phyloP scores from a whole-genome alignment of 208 protist genomes.

The Phytomonas sp. region DNA sequence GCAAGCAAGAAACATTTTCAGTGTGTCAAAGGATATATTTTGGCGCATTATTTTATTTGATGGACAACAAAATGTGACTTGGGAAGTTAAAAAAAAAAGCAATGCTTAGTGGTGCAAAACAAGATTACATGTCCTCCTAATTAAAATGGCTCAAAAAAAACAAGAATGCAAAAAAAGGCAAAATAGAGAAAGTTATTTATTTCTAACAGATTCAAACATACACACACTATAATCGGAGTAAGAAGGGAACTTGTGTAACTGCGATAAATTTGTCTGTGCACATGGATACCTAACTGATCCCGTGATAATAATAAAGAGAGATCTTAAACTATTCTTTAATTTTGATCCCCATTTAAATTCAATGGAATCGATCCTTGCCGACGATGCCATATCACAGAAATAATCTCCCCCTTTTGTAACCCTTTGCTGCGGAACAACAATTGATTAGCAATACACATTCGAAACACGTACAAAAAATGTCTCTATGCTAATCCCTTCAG shows the following conservation, averaged over 20 bases:
- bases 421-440: background rate
- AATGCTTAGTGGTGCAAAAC: slow-evolving; percentile 6
- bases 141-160: slow-evolving; percentile 11
- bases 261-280: background rate
- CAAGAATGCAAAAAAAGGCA: background rate
- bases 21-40: background rate
- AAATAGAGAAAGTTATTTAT: slow-evolving; percentile 4
- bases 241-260: slow-evolving; percentile 1
- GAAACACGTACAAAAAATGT: background rate
- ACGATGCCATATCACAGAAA: background rate
- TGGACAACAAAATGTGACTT: slow-evolving; percentile 3
- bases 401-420: background rate
- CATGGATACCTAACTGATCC: background rate
- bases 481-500: background rate
- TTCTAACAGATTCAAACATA: background rate
- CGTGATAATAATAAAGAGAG: background rate
- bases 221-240: background rate
- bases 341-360: background rate
- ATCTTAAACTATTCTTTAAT: background rate
- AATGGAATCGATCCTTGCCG: background rate
- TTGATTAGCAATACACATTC: background rate
- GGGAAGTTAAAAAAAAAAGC: slow-evolving; percentile 6
- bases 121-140: slow-evolving; percentile 1
- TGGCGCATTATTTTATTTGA: background rate
- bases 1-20: background rate